Conservation (phyloP, 176 grass and related monocot species). For the Chloris gayana region DNA sequence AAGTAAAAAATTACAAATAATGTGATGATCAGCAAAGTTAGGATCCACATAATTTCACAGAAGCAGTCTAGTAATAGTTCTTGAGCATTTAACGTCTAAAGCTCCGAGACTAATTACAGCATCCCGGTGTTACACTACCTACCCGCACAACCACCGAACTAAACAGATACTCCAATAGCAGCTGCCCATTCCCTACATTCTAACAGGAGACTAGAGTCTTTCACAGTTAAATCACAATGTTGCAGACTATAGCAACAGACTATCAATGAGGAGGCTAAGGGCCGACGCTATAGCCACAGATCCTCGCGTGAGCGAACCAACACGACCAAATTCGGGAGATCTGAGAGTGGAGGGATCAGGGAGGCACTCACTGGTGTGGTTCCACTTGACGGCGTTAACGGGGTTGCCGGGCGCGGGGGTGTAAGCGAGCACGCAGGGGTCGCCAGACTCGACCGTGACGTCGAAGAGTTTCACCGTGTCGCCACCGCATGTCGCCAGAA, state of each 20-base stretch:
- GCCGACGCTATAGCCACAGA: not conserved
- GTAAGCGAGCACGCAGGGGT: constrained; percentile 92
- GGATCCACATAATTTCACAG: not conserved
- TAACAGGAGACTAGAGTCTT: not conserved
- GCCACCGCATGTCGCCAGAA: constrained; percentile 82
- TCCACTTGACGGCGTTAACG: constrained; percentile 91
- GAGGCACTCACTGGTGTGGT: constrained; percentile 80
- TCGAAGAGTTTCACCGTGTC: constrained; percentile 95
- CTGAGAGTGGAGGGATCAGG: not conserved
- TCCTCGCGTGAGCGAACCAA: not conserved
- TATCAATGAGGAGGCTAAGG: not conserved
- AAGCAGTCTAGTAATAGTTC: too few relatives aligned
- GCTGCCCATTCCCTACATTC: not conserved
- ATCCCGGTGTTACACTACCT: not conserved
- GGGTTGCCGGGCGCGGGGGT: constrained; percentile 52
- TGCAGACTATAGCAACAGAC: not conserved
- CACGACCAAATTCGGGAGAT: constrained; percentile 33
- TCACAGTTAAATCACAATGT: constrained; percentile 6
- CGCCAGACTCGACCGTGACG: constrained; percentile 70
- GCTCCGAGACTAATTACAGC: not conserved
- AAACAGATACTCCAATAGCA: not conserved
- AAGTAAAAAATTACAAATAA: not conserved
- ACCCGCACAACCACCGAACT: not conserved
- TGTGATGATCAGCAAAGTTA: constrained; percentile 5
- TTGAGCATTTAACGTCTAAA: not conserved